Conservation (phyloP, 805 yeast species). For the Barnettozyma salicaria region DNA sequence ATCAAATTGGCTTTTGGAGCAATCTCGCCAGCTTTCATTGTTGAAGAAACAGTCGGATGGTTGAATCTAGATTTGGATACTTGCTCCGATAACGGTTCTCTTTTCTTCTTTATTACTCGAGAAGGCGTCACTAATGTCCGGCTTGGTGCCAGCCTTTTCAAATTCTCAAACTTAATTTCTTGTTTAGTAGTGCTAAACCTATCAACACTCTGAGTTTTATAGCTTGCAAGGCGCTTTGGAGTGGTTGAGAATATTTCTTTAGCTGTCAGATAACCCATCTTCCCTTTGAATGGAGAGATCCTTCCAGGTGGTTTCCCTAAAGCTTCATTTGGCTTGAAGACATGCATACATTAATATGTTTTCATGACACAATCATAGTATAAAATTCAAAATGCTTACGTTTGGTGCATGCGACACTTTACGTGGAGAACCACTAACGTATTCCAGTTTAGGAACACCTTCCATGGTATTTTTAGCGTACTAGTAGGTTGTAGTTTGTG, state of each 20-base stretch:
- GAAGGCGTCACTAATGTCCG: constrained; percentile 24
- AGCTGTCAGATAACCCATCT: constrained; percentile 11
- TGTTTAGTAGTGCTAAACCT: constrained; percentile 15
- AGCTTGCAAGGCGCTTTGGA: constrained; percentile 24
- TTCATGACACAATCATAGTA: no score
- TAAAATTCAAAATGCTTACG: background rate
- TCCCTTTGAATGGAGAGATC: constrained; percentile 24
- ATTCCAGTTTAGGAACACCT: constrained; percentile 2
- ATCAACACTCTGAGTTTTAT: constrained; percentile 28
- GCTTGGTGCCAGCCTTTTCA: constrained; percentile 27
- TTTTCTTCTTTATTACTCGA: constrained; percentile 26
- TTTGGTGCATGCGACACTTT: constrained; percentile 4
- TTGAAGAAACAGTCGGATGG: constrained; percentile 8
- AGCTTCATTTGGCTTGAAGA: constrained; percentile 6
- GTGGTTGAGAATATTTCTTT: constrained; percentile 23
- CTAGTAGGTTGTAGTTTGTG: no score
- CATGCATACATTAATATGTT: no score
- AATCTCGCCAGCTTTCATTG: constrained; percentile 1
- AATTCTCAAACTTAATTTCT: constrained; percentile 22
- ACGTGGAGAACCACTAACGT: background rate
- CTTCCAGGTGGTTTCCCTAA: constrained; percentile 21
- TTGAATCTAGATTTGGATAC: constrained; percentile 14
- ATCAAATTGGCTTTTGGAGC: constrained; percentile 19
- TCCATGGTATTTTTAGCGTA: background rate
- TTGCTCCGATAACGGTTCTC: constrained; percentile 27